phyloP scores from a whole-genome alignment of 169 alveolate species.

The Cryptosporidium canis region DNA sequence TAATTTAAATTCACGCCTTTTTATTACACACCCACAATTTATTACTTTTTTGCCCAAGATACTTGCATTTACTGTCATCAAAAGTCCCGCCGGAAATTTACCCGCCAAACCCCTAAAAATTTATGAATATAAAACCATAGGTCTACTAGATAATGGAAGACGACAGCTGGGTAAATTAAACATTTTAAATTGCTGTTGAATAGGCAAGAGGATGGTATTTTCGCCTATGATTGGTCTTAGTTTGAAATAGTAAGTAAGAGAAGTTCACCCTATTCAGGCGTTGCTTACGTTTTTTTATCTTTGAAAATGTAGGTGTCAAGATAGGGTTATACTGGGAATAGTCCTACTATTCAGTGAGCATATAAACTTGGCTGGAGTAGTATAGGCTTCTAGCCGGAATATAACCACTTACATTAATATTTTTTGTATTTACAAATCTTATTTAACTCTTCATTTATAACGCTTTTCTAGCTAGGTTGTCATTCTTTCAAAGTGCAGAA shows the following conservation, averaged over 20 bases:
- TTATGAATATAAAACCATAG: too few species aligned
- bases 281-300: slow-evolving; percentile 29
- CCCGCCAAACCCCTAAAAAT: slow-evolving; percentile 18
- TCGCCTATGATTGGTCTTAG: neutral
- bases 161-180: too few species aligned
- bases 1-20: neutral
- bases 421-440: too few species aligned
- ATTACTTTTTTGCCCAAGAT: neutral
- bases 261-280: slow-evolving; percentile 70
- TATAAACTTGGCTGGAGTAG: neutral
- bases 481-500: neutral
- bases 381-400: neutral
- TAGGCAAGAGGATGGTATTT: neutral
- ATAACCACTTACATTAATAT: slow-evolving; percentile 6
- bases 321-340: slow-evolving; percentile 43
- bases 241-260: neutral
- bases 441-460: neutral
- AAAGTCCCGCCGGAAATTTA: neutral
- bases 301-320: slow-evolving; percentile 55
- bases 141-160: too few species aligned
- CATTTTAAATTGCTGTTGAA: too few species aligned
- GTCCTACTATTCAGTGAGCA: neutral
- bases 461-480: neutral
- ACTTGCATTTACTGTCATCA: neutral
- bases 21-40: neutral